Evolutionary conservation across 1,284 basidiomycete species (phyloP).

Genomic region (Ustilago trichophora): DNA sequence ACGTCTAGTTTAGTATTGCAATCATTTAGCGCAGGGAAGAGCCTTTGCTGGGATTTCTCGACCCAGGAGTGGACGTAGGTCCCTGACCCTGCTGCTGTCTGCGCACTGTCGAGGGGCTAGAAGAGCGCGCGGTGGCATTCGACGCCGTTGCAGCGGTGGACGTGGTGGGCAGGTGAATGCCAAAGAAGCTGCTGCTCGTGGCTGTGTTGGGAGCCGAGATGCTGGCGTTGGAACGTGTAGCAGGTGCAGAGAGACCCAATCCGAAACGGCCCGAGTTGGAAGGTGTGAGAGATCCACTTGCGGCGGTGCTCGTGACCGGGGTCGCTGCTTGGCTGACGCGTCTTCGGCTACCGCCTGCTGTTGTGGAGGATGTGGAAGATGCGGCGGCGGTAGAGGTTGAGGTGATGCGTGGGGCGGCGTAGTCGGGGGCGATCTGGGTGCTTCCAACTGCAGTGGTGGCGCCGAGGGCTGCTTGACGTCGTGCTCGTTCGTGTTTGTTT

Average conservation of each 20-base stretch:
- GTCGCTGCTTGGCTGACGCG: conserved; percentile 29
- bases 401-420: conserved; percentile 20
- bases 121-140: conserved; percentile 1
- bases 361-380: conserved; percentile 10
- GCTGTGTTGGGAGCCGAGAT: conserved; percentile 8
- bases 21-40: conserved; percentile 23
- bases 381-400: conserved; percentile 1
- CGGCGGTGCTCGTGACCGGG: not conserved
- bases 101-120: conserved; percentile 26
- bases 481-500: conserved; percentile 58
- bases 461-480: conserved; percentile 27
- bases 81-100: no score
- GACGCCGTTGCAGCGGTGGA: conserved; percentile 2
- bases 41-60: conserved; percentile 35
- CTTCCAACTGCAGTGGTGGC: conserved; percentile 3
- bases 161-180: conserved; percentile 35
- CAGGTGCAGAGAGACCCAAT: conserved; percentile 15
- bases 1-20: no score
- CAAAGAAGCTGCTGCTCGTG: conserved; percentile 37
- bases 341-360: conserved; percentile 11
- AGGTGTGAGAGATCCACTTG: conserved; percentile 2
- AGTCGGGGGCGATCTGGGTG: conserved; percentile 18
- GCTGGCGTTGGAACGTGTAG: not conserved
- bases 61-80: conserved; percentile 32
- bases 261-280: conserved; percentile 23